Base-by-base conservation (phyloP, 345 rosid genomes). In the Zanthoxylum bungeanum region DNA sequence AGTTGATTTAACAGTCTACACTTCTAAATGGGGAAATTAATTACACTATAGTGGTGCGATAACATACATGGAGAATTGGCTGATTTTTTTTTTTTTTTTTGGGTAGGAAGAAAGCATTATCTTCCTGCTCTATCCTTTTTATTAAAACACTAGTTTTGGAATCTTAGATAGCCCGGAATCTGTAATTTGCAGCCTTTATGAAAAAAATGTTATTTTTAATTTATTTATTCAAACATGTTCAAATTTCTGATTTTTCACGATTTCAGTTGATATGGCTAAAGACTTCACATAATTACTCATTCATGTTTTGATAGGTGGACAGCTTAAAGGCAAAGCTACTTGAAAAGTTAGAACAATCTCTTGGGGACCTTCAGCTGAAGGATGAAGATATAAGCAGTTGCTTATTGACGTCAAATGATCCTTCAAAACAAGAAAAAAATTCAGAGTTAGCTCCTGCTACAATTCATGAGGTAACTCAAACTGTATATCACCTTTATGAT, bases 301-400 rank as follows among this genome's bases (percentile, higher is more conserved):
- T 51, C 68, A 24, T 22, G 27, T 62, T 31, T 72, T 55, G 28
- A 47, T 89, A 95, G 98, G 91, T 95, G 68, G 98, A 92, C 61
- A 88, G 79, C 80, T 85, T 95, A 77, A 82, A 89, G 88, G 96
- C 78, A 75, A 88, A 83, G 81, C 84, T 95, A 68, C 86, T 95
- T 69, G 96, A 91, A 73, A 92, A 93, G 85, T 80, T 96, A 74
- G 95, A 96, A 77, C 97, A 89, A 65, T 91, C 91, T 77, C 88
- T 89, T 71, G 86, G 84, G 60, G 91, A 86, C 66, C 93, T 91
- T 76, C 88, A 82, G 77, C 85, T 93, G 60, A 84, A 81, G 69
- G 68, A 75, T 60, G 89, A 73, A 49, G 89, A 83, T 50, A 70
- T 88, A 68, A 74, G 77, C 69, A 71, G 56, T 72, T 67, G 69